Conservation (phyloP, 345 rosid genomes). For the Lepidium sativum region DNA sequence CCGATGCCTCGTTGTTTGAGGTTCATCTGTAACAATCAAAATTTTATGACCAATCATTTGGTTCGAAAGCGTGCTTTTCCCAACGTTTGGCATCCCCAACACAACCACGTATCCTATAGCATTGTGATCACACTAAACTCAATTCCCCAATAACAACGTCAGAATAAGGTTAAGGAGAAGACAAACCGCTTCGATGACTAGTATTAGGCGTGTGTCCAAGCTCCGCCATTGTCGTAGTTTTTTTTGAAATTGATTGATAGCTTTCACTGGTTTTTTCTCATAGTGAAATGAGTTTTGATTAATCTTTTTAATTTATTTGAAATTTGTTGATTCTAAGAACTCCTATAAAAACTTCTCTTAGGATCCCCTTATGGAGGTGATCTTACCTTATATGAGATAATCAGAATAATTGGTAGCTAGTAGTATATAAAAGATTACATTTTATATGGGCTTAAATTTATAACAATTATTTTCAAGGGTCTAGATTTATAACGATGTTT, state of each 20-base stretch:
- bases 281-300: no score
- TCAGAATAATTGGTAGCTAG: no score
- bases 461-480: no score
- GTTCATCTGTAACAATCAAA: constrained; percentile 88
- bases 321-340: no score
- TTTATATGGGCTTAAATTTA: no score
- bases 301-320: no score
- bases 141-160: not conserved
- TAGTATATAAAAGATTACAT: no score
- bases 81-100: constrained; percentile 88
- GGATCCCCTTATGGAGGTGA: no score
- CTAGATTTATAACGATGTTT: no score
- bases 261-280: not conserved
- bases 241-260: constrained; percentile 21
- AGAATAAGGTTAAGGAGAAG: not conserved
- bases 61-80: constrained; percentile 89
- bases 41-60: constrained; percentile 97
- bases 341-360: no score
- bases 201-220: constrained; percentile 39
- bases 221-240: constrained; percentile 49
- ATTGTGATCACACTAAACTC: not conserved
- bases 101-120: constrained; percentile 82
- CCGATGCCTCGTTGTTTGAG: constrained; percentile 93
- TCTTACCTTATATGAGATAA: no score
- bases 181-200: constrained; percentile 70